Evolutionary conservation across 2,329 filamentous ascomycete species (phyloP).

Genomic region (Clonostachys chloroleuca): DNA sequence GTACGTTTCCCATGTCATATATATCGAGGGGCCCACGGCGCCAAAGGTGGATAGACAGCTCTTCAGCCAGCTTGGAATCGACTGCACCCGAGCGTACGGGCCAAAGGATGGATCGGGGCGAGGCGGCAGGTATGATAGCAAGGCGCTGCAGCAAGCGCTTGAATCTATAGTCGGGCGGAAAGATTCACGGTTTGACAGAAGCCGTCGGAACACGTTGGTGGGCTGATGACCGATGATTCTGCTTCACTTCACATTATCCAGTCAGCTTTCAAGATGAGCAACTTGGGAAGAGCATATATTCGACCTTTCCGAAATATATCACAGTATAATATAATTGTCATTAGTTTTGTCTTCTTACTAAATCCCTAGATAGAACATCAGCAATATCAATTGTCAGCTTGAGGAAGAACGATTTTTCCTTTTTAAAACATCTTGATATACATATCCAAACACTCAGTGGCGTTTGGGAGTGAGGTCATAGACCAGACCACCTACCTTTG

Average conservation of each 20-base stretch:
- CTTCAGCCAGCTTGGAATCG: conserved; percentile 66
- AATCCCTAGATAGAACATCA: too few relatives aligned
- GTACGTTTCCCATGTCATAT: conserved; percentile 82
- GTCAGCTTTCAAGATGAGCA: too few relatives aligned
- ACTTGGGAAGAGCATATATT: too few relatives aligned
- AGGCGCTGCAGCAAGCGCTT: conserved; percentile 68
- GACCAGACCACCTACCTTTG: not conserved
- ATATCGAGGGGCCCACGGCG: conserved; percentile 67
- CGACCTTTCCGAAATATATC: too few relatives aligned
- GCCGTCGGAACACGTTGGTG: conserved; percentile 38
- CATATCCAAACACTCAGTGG: too few relatives aligned
- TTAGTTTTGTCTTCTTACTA: too few relatives aligned
- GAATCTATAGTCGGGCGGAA: conserved; percentile 69
- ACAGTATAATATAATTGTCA: too few relatives aligned
- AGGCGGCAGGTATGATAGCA: conserved; percentile 68
- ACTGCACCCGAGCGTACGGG: conserved; percentile 74
- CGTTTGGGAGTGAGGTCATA: not conserved
- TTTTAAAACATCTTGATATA: too few relatives aligned
- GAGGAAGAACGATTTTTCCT: too few relatives aligned
- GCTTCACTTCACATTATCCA: conserved; percentile 4
- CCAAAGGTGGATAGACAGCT: conserved; percentile 66
- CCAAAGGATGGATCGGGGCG: conserved; percentile 38
- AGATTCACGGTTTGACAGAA: conserved; percentile 26
- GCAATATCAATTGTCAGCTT: too few relatives aligned
- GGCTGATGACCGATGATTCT: conserved; percentile 25